phyloP scores from a whole-genome alignment of 2,329 filamentous ascomycete species.

The Scedosporium aurantiacum region DNA sequence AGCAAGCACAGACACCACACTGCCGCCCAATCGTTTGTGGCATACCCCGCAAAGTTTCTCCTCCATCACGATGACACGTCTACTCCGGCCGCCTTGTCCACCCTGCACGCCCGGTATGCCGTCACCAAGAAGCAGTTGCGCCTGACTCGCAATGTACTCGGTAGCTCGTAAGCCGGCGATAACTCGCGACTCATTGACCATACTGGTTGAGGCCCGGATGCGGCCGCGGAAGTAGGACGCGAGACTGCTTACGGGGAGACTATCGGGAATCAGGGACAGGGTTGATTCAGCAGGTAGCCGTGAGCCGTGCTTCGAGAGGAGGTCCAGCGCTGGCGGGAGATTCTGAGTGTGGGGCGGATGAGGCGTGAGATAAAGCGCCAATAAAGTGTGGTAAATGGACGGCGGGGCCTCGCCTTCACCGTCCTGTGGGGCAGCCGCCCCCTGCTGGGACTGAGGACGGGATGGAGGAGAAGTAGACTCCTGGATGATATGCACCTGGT shows the following conservation, averaged over 20 bases:
- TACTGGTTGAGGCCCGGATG: slow-evolving; percentile 74
- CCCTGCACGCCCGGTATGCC: slow-evolving; percentile 35
- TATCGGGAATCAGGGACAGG: slow-evolving; percentile 71
- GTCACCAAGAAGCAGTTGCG: slow-evolving; percentile 62
- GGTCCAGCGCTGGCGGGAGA: slow-evolving; percentile 67
- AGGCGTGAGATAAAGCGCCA: slow-evolving; percentile 81
- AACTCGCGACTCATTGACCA: slow-evolving; percentile 70
- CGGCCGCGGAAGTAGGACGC: slow-evolving; percentile 87
- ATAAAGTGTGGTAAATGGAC: slow-evolving; percentile 84
- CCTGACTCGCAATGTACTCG: slow-evolving; percentile 67
- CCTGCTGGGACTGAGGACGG: not conserved
- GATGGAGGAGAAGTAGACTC: slow-evolving; percentile 17
- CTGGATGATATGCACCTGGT: slow-evolving; percentile 61
- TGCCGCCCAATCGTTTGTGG: slow-evolving; percentile 83
- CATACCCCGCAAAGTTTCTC: slow-evolving; percentile 87
- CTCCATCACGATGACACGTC: slow-evolving; percentile 71
- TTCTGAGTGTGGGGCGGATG: slow-evolving; percentile 60
- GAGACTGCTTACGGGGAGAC: slow-evolving; percentile 66
- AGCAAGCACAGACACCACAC: slow-evolving; percentile 80
- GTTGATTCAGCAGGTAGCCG: slow-evolving; percentile 81
- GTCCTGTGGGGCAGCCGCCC: slow-evolving; percentile 17
- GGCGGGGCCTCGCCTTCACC: slow-evolving; percentile 40
- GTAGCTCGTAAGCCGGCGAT: slow-evolving; percentile 66
- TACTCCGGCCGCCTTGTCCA: slow-evolving; percentile 41
- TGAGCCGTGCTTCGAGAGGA: slow-evolving; percentile 87